A percentile compares a stretch with the other conserved stretches of the same genome.
Evolutionary conservation across 2,329 filamentous ascomycete species (phyloP).

Genomic region (Keithomyces neogunnii): DNA sequence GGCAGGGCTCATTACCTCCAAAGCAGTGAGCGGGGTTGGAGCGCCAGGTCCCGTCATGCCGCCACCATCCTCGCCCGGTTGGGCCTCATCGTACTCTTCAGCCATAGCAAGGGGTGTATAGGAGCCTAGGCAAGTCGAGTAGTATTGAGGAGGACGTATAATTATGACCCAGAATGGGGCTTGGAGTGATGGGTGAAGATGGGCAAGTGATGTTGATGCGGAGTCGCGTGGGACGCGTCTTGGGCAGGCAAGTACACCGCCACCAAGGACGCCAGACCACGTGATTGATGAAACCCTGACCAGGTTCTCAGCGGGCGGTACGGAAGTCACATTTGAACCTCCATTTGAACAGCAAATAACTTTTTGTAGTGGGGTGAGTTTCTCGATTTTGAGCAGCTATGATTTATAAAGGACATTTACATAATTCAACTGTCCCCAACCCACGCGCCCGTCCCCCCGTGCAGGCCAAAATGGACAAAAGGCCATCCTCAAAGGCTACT

Average conservation of each 20-base stretch:
- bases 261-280: conserved; percentile 28
- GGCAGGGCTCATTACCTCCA: conserved; percentile 61
- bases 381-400: background rate
- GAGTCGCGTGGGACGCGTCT: conserved; percentile 27
- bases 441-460: no score
- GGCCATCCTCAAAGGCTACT: conserved; percentile 50
- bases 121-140: background rate
- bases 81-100: conserved; percentile 57
- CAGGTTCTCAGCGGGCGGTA: no score
- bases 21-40: conserved; percentile 76
- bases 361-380: no score
- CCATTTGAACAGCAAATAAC: background rate
- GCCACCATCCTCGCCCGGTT: conserved; percentile 54
- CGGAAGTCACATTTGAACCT: background rate
- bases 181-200: conserved; percentile 6
- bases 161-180: background rate
- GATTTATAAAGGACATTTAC: background rate
- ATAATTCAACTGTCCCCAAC: conserved; percentile 51
- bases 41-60: conserved; percentile 76
- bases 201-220: conserved; percentile 13
- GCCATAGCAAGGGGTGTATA: conserved; percentile 27
- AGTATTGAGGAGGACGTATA: background rate
- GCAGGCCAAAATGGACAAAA: conserved; percentile 45
- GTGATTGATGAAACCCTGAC: conserved; percentile 13
- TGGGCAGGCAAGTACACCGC: conserved; percentile 17